phyloP scores from a whole-genome alignment of 139 green algal genomes.

The Penium margaritaceum region DNA sequence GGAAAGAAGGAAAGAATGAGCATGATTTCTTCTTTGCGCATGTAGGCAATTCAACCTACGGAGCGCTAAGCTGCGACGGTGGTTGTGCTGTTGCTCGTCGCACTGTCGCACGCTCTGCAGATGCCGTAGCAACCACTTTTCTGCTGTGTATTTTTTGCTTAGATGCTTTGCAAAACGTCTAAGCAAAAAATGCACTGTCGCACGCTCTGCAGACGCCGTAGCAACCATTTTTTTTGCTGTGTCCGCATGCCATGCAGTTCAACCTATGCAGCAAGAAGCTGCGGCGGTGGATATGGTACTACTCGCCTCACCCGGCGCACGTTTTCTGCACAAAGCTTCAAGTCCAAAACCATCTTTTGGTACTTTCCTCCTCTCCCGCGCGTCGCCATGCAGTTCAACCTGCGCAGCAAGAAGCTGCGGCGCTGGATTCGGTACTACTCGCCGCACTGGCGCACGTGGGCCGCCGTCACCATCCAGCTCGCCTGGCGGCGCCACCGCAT shows the following conservation, averaged over 20 bases:
- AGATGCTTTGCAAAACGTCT: no score
- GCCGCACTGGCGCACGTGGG: slow-evolving; percentile 30
- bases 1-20: no score
- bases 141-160: no score
- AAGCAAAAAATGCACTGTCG: no score
- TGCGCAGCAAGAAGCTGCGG: slow-evolving; percentile 15
- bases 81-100: no score
- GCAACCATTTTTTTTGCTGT: background rate
- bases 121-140: background rate
- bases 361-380: no score
- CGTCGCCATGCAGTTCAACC: background rate
- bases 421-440: slow-evolving; percentile 16
- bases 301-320: background rate
- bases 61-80: no score
- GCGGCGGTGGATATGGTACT: no score
- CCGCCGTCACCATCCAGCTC: slow-evolving; percentile 28
- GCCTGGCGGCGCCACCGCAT: slow-evolving; percentile 11
- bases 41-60: no score
- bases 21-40: no score
- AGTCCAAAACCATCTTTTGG: no score
- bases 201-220: background rate
- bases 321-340: slow-evolving; percentile 8
- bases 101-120: no score
- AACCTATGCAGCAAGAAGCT: background rate
- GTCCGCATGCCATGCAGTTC: background rate